These are phyloP conservation scores for Elaeis oleifera DNA, from an alignment of 202 grass and related monocot genomes.

Conservation along the genomic window DNA sequence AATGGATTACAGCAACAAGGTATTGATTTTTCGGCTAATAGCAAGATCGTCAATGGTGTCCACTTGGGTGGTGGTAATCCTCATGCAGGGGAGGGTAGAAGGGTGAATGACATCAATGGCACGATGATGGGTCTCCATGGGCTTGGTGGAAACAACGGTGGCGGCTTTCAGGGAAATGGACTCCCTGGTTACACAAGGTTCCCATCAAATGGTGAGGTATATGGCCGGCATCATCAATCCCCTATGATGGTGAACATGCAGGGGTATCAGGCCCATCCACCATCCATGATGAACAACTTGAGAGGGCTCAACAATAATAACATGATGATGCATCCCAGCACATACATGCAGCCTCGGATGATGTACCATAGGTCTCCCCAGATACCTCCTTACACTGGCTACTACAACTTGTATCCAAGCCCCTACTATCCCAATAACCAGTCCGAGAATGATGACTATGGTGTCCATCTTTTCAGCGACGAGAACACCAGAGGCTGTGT, in stretches of 20 bases:
- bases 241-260: slow-evolving; percentile 65
- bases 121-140: slow-evolving; percentile 47
- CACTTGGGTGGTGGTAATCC: background rate
- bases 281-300: slow-evolving; percentile 53
- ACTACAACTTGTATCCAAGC: slow-evolving; percentile 55
- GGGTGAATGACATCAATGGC: slow-evolving; percentile 31
- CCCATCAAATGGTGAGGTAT: background rate
- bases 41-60: slow-evolving; percentile 38
- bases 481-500: slow-evolving; percentile 90
- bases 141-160: slow-evolving; percentile 15
- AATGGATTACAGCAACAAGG: slow-evolving; percentile 1
- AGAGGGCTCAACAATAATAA: slow-evolving; percentile 51
- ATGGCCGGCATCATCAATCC: slow-evolving; percentile 43
- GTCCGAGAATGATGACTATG: slow-evolving; percentile 42
- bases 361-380: slow-evolving; percentile 90
- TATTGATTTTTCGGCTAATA: background rate
- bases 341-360: slow-evolving; percentile 66
- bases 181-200: slow-evolving; percentile 31
- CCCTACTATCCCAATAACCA: slow-evolving; percentile 56
- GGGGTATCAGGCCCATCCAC: slow-evolving; percentile 43
- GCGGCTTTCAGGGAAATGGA: slow-evolving; percentile 19
- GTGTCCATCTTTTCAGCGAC: slow-evolving; percentile 88
- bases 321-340: slow-evolving; percentile 80
- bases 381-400: slow-evolving; percentile 80
- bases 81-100: background rate